Evolutionary conservation across 371 early-diverging fungal species (phyloP), one percentile per base, ranked within the genome.

Genomic region (Mortierella sp.): DNA sequence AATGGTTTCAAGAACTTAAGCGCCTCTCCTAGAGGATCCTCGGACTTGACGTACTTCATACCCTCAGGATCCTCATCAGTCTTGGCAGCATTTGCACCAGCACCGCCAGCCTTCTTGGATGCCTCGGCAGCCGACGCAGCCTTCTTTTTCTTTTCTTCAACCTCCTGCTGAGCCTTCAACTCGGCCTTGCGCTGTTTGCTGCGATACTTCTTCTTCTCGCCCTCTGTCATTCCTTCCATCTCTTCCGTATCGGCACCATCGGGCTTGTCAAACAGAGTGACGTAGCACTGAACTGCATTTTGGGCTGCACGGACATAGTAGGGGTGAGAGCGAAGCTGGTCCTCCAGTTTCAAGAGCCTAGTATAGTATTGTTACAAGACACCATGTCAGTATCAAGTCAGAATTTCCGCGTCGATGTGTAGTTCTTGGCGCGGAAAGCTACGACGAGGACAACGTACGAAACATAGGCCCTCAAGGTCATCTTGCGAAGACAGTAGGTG

Each of bases 401-500:
- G n/a, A n/a, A n/a, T n/a, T n/a, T n/a, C n/a, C n/a, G n/a, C n/a
- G n/a, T n/a, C n/a, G n/a, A n/a, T n/a, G n/a, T n/a, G n/a, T n/a
- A n/a, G n/a, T n/a, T n/a, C n/a, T n/a, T n/a, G n/a, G n/a, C n/a
- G n/a, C n/a, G n/a, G n/a, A n/a, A n/a, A n/a, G n/a, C n/a, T n/a
- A n/a, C n/a, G n/a, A n/a, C n/a, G n/a, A n/a, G n/a, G n/a, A n/a
- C 14, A 14, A 34, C 37, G 7, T 34, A 34, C 84, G 80, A 79
- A 14, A 94, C 72, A 70, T 99, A 99, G 19, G 96, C 82, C 28
- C 95, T 88, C 34, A 98, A 67, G 27, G 97, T 95, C 58, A 86
- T 81, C 82, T 96, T 97, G 58, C 99, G 94, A 60, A 96, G 82
- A 64, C 91, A 92, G 79, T 98, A 99, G 27, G 88, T 84, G 72